Conservation (phyloP, 768 basidiomycete species). For the Flagelloscypha sp. region DNA sequence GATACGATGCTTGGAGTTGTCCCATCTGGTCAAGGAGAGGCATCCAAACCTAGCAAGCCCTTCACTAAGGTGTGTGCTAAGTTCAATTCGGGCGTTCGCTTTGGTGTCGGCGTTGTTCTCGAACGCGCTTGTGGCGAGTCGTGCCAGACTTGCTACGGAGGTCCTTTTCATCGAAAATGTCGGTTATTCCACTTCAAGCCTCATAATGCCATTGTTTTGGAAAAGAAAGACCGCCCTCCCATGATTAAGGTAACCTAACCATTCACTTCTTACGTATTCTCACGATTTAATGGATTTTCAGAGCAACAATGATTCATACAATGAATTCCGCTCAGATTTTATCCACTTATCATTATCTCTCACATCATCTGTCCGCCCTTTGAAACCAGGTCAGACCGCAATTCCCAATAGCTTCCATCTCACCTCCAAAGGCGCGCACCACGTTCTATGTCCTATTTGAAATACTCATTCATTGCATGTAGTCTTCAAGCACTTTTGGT, state of each 20-base stretch:
- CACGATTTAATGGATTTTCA: slow-evolving; percentile 14
- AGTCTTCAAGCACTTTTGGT: slow-evolving; percentile 86
- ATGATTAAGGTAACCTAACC: slow-evolving; percentile 36
- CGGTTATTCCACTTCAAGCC: slow-evolving; percentile 73
- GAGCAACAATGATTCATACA: slow-evolving; percentile 64
- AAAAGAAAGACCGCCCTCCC: slow-evolving; percentile 36
- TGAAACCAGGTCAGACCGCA: slow-evolving; percentile 17
- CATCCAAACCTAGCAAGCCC: slow-evolving; percentile 15
- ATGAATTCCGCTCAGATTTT: slow-evolving; percentile 87
- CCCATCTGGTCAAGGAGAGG: slow-evolving; percentile 11
- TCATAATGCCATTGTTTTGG: slow-evolving; percentile 67
- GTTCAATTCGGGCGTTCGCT: slow-evolving; percentile 74
- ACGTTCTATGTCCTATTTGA: too few species aligned
- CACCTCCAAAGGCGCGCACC: slow-evolving; percentile 72
- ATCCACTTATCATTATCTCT: slow-evolving; percentile 88
- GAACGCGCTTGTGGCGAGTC: slow-evolving; percentile 74
- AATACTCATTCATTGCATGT: too few species aligned
- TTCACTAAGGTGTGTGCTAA: slow-evolving; percentile 76
- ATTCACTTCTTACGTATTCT: not conserved
- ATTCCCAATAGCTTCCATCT: slow-evolving; percentile 72
- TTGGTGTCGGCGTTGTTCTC: slow-evolving; percentile 75
- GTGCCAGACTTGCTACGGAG: slow-evolving; percentile 54
- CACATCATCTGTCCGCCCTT: slow-evolving; percentile 46
- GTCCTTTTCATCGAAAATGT: slow-evolving; percentile 67
- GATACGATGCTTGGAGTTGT: slow-evolving; percentile 48